phyloP scores from a whole-genome alignment of 495 filamentous ascomycete species.

The Poronia punctata region DNA sequence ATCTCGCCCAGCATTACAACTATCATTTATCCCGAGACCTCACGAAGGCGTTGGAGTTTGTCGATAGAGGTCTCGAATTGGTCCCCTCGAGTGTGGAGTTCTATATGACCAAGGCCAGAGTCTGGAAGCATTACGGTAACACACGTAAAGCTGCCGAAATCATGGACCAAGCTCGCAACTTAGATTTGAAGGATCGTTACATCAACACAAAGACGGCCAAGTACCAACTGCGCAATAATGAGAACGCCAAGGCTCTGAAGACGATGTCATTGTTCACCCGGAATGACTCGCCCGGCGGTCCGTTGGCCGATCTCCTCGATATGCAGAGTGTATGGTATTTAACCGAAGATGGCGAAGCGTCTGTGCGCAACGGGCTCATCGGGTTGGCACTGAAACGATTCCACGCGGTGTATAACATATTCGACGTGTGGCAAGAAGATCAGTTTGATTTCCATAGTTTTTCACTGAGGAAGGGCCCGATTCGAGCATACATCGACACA shows the following conservation, averaged over 20 bases:
- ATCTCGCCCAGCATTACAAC: constrained; percentile 94
- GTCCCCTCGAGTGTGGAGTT: constrained; percentile 80
- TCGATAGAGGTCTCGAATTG: constrained; percentile 75
- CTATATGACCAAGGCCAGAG: constrained; percentile 89
- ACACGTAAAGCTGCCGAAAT: constrained; percentile 69
- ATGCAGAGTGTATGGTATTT: constrained; percentile 99
- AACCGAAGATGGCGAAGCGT: constrained; percentile 89
- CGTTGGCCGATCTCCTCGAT: constrained; percentile 84
- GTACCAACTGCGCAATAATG: constrained; percentile 88
- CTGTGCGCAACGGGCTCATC: constrained; percentile 72
- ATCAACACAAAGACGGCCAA: constrained; percentile 98
- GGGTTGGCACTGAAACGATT: constrained; percentile 89
- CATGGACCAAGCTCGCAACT: constrained; percentile 79
- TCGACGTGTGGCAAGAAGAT: constrained; percentile 95
- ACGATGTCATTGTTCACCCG: constrained; percentile 95
- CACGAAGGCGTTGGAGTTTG: constrained; percentile 68
- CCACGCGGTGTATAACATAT: constrained; percentile 78
- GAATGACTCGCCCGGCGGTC: constrained; percentile 74
- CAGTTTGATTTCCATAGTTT: constrained; percentile 99
- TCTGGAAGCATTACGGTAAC: constrained; percentile 89
- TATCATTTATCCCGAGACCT: constrained; percentile 82
- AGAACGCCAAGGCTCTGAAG: constrained; percentile 73
- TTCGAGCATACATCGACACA: constrained; percentile 93
- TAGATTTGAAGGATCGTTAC: constrained; percentile 87
- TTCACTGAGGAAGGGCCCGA: constrained; percentile 89